Conservation (phyloP, 305 asterid genomes). For the Fraxinus paxiana region DNA sequence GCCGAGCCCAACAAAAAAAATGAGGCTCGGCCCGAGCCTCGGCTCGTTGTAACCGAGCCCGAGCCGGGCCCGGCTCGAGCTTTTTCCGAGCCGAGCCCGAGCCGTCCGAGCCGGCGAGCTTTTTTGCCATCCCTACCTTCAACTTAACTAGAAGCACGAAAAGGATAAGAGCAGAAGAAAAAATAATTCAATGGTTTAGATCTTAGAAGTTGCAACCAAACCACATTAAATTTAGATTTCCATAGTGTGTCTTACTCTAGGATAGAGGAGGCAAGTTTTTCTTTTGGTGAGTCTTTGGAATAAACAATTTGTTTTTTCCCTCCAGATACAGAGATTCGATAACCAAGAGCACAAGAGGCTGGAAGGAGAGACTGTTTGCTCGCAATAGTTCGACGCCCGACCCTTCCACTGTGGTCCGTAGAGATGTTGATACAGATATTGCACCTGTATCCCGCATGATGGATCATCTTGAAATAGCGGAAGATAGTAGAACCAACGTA, state of each 20-base stretch:
- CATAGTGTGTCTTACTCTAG: not conserved
- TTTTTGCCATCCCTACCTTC: not conserved
- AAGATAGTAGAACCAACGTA: slow-evolving; percentile 8
- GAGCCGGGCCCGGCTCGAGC: no score
- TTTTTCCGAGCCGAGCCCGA: no score
- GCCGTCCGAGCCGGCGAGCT: no score
- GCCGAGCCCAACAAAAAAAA: no score
- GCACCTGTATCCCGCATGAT: slow-evolving; percentile 35
- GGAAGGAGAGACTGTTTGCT: slow-evolving; percentile 84
- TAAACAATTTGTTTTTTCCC: slow-evolving; percentile 5
- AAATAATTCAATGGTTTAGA: not conserved
- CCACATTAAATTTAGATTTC: not conserved
- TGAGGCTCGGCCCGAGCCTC: no score
- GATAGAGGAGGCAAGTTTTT: not conserved
- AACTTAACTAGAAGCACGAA: not conserved
- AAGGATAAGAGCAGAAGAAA: not conserved
- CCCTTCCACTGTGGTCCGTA: slow-evolving; percentile 37
- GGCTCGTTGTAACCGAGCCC: no score
- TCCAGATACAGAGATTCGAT: slow-evolving; percentile 78
- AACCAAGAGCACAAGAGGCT: slow-evolving; percentile 80
- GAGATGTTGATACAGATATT: slow-evolving; percentile 32
- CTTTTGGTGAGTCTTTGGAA: slow-evolving; percentile 7
- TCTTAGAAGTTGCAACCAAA: not conserved
- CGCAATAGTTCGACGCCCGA: slow-evolving; percentile 42
- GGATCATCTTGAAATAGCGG: slow-evolving; percentile 35